Evolutionary conservation across 768 basidiomycete genomes (phyloP), one percentile per base, ranked within the genome.

Genomic region (Lanmaoa pseudosensibilis): DNA sequence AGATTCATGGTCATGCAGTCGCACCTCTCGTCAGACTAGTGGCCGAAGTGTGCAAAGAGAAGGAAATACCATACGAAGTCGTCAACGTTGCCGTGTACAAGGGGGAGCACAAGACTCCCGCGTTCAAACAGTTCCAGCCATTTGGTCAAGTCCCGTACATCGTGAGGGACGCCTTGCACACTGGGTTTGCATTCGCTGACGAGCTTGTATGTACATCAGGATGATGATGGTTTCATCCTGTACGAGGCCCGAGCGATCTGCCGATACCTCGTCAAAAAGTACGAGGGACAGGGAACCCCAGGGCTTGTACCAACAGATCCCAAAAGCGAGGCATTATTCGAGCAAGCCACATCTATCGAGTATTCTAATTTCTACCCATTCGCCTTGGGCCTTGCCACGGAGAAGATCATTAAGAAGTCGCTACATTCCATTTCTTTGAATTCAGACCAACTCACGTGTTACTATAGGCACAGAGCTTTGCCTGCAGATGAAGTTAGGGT

Each of bases 381-480:
- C 54, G 85, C 79, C 0, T 50, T 64, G 16, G 70, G 67, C 2
- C 68, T 83, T 6, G 72, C 76, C 8, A 57, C 51, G 4, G 85
- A 89, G 67, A 77, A 75, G 58, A 62, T 83, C n/a, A 75, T 79
- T 57, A 82, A 83, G 58, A 69, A 67, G 83, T 86, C 50, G 47
- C 75, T 55, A 8, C 23, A 13, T 73, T 76, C 3, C 0, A 39
- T 41, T 21, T 21, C n/a, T 5, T 38, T 5, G 7, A n/a, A 12
- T 39, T 36, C 10, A 10, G 23, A 6, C 56, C 15, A 50, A 18
- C 65, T 64, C 39, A 64, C 16, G 9, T 25, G n/a, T 51, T 45
- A 19, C 12, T 27, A 25, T 38, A 66, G 59, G 30, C 52, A 58
- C n/a, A 40, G 18, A 36, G 34, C 36, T 10, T 18, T 62, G 8